Percentiles rank a stretch among this genome's conserved stretches.
These are phyloP conservation scores for Acanthamoeba culbertsoni DNA, from an alignment of 208 protist genomes.

Conservation along the genomic window DNA sequence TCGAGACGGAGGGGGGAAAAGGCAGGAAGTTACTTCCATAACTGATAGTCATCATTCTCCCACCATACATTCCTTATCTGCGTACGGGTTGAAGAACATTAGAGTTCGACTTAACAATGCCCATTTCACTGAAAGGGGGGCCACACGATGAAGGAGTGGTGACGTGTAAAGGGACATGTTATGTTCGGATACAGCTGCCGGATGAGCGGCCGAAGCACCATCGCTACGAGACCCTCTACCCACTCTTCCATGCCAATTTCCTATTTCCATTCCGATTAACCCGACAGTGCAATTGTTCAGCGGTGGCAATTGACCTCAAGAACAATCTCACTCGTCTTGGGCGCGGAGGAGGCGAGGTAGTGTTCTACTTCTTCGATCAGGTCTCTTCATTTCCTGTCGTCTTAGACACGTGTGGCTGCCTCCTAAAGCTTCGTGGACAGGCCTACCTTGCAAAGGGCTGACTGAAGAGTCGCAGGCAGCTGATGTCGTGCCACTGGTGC, in stretches of 20 bases:
- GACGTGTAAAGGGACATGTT: not conserved
- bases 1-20: no score
- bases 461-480: not conserved
- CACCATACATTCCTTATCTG: not conserved
- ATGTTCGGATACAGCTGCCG: not conserved
- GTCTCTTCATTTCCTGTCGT: not conserved
- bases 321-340: not conserved
- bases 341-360: not conserved
- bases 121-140: no score
- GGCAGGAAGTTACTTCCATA: not conserved
- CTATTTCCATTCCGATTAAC: not conserved
- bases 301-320: not conserved
- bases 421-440: not conserved
- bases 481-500: not conserved
- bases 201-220: not conserved
- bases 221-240: not conserved
- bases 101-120: no score
- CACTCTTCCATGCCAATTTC: not conserved
- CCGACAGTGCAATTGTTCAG: not conserved
- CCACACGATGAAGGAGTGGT: not conserved
- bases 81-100: no score
- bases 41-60: slow-evolving; percentile 13
- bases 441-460: not conserved
- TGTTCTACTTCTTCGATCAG: not conserved
- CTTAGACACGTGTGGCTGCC: not conserved